Evolutionary conservation across 2,329 filamentous ascomycete genomes (phyloP), one percentile per base, ranked within the genome.

Genomic region (Geosmithia flava): DNA sequence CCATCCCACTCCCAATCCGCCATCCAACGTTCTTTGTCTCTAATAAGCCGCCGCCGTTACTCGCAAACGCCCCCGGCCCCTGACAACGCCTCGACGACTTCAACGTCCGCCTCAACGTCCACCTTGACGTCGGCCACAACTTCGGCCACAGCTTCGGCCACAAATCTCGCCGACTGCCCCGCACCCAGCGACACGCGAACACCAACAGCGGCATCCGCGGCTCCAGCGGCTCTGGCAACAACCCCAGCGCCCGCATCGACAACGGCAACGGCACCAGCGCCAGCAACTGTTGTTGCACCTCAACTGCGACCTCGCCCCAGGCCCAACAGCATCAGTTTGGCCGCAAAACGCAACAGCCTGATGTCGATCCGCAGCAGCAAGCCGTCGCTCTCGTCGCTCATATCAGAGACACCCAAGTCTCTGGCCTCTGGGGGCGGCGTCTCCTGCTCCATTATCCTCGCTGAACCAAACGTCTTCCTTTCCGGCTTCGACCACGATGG

Each of bases 381-480:
- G 58, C 69, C 63, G 49, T 65, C 69, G 33, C 63, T 76, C 52
- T 74, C 65, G 51, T 73, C 74, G 3, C 59, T 65, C 13, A 70
- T 78, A n/a, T 68, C 71, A 30, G 76, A 79, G 53, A 56, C 79
- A 1, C 69, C 72, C n/a, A 87, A 89, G 64, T 86, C 87, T 1
- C 71, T 91, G n/a, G 85, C 85, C 13, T 80, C 82, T 16, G 86
- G 83, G 45, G 87, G 85, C 62, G 86, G 86, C 43, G 74, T 93
- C 20, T 75, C 75, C 20, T 84, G 87, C 57, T 83, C 80, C 29
- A 85, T 93, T 44, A 68, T 83, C 27, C 69, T 93, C 41, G 85
- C 85, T 27, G 87, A 93, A 61, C 85, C 85, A n/a, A 83, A 84
- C 50, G 69, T 93, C 20, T 93, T 87, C 58, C 69, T 93, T 33